These are phyloP conservation scores for Colletotrichum somersetense DNA, from an alignment of 2,329 filamentous ascomycete species.

Conservation along the genomic window DNA sequence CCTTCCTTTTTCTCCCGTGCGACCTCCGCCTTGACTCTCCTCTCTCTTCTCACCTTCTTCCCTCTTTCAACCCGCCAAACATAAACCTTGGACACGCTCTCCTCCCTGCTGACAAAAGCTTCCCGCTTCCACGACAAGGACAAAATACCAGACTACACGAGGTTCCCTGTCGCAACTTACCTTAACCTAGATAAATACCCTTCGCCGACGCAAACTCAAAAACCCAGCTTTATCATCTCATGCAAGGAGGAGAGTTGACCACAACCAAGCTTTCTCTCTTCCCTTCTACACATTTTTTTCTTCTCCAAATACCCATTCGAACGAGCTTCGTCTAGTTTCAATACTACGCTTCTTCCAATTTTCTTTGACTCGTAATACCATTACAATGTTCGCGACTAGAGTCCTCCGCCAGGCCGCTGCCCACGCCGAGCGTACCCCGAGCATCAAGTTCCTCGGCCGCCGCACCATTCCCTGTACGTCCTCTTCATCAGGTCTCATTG, in stretches of 20 bases:
- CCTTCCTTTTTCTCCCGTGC: conserved; percentile 1
- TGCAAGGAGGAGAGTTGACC: conserved; percentile 39
- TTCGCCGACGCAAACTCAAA: conserved; percentile 20
- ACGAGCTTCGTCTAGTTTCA: conserved; percentile 17
- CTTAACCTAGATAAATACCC: conserved; percentile 15
- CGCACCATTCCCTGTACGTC: conserved; percentile 69
- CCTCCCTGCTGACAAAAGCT: conserved; percentile 40
- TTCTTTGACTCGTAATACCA: background rate
- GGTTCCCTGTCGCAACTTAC: background rate
- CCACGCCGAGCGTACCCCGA: conserved; percentile 70
- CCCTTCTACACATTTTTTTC: background rate
- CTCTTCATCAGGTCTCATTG: background rate
- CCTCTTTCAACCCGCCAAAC: conserved; percentile 27
- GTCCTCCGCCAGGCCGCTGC: conserved; percentile 70
- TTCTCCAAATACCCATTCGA: background rate
- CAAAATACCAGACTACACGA: background rate
- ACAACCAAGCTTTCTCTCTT: conserved; percentile 2
- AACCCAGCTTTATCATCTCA: conserved; percentile 28
- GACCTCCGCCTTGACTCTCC: background rate
- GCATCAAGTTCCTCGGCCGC: conserved; percentile 74
- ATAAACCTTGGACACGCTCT: conserved; percentile 23
- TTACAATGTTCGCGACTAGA: conserved; percentile 67
- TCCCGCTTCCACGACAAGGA: background rate
- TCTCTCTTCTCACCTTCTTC: background rate
- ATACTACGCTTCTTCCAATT: background rate